Percentiles rank a stretch among this genome's conserved stretches.
Conservation (phyloP, 768 basidiomycete genomes). For the Tylopilus subfusipes region DNA sequence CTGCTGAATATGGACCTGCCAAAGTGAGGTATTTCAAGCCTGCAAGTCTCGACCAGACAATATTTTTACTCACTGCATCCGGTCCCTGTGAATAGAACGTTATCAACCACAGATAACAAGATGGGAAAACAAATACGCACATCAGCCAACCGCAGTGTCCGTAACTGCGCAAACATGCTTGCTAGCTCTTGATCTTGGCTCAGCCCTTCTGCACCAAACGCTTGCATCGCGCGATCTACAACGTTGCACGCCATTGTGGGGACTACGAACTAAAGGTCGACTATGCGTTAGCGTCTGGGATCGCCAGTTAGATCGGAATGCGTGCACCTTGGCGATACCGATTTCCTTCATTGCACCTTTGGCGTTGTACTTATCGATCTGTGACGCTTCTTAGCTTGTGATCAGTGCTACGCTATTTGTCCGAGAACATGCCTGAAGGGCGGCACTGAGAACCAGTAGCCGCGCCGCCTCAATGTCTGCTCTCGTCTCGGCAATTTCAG, state of each 20-base stretch:
- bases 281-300: neutral
- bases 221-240: constrained; percentile 94
- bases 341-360: constrained; percentile 98
- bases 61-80: constrained; percentile 54
- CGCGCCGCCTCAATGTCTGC: constrained; percentile 91
- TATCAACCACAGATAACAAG: constrained; percentile 3
- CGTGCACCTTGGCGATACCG: constrained; percentile 85
- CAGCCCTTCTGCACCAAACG: constrained; percentile 94
- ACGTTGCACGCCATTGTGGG: constrained; percentile 86
- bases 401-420: neutral
- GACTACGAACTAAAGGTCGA: constrained; percentile 73
- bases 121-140: constrained; percentile 40
- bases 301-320: neutral
- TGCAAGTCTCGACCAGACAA: neutral
- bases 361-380: constrained; percentile 89
- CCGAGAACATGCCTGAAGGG: constrained; percentile 57
- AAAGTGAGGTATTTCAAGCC: constrained; percentile 1
- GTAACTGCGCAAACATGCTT: constrained; percentile 66
- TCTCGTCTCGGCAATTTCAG: constrained; percentile 87
- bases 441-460: constrained; percentile 88
- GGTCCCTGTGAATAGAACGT: constrained; percentile 52
- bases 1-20: constrained; percentile 90
- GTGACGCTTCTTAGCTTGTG: constrained; percentile 5
- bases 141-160: constrained; percentile 87
- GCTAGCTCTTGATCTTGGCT: constrained; percentile 88